Percentiles rank a stretch among this genome's conserved stretches.
These are phyloP conservation scores for Spinacia oleracea DNA, from an alignment of 179 eudicot genomes.

Conservation along the genomic window DNA sequence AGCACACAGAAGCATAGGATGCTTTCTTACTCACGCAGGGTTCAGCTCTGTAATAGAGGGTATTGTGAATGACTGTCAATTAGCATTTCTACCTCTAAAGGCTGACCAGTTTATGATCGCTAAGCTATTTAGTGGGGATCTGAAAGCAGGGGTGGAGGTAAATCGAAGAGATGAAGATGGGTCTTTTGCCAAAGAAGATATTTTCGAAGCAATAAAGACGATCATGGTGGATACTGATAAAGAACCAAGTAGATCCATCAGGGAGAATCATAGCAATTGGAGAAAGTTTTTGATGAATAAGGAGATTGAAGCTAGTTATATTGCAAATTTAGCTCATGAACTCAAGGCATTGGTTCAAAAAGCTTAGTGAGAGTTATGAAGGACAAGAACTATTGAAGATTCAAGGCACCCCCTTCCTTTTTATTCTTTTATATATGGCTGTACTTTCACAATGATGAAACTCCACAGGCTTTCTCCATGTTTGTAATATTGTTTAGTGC, in stretches of 20 bases:
- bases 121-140: conserved; percentile 35
- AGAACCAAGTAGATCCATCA: conserved; percentile 31
- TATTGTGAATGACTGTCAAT: conserved; percentile 47
- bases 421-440: no score
- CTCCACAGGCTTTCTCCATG: no score
- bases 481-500: no score
- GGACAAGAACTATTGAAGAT: no score
- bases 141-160: conserved; percentile 49
- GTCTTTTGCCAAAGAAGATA: conserved; percentile 42
- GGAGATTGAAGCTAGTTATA: conserved; percentile 33
- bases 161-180: conserved; percentile 56
- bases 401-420: no score
- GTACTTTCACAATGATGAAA: no score
- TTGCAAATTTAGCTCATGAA: conserved; percentile 34
- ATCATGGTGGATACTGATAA: conserved; percentile 39
- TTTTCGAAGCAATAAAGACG: conserved; percentile 37
- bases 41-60: conserved; percentile 51
- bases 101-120: conserved; percentile 48
- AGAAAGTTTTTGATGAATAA: conserved; percentile 36
- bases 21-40: conserved; percentile 48
- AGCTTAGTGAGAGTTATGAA: neutral
- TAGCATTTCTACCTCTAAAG: conserved; percentile 46
- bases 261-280: conserved; percentile 42
- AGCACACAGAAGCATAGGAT: conserved; percentile 48
- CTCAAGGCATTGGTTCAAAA: conserved; percentile 33